Evolutionary conservation across 176 grass and related monocot genomes (phyloP).

Genomic region (Oryza coarctata): DNA sequence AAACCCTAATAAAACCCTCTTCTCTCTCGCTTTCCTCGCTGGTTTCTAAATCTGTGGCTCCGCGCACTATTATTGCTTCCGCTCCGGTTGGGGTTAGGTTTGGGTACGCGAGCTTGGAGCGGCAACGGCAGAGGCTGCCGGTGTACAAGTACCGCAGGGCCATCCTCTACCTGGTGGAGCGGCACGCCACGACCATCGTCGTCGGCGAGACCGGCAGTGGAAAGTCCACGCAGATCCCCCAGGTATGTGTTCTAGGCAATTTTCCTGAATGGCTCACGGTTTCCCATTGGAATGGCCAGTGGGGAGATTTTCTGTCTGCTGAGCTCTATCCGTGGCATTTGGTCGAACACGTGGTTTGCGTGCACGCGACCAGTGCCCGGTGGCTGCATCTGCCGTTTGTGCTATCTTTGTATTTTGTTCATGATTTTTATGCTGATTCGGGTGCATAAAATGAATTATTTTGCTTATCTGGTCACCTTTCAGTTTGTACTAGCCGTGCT

Average conservation of each 20-base stretch:
- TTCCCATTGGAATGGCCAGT: neutral
- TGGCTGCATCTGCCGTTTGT: neutral
- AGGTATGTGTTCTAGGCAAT: constrained; percentile 45
- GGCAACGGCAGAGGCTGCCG: constrained; percentile 71
- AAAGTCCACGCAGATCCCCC: constrained; percentile 94
- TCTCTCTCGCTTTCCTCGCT: neutral
- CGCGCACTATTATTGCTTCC: neutral
- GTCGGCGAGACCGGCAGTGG: constrained; percentile 93
- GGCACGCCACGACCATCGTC: constrained; percentile 77
- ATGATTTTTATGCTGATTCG: too few species aligned
- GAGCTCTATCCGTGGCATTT: constrained; percentile 14
- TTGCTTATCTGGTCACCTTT: too few species aligned
- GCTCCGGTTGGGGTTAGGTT: constrained; percentile 39
- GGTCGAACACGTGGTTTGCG: constrained; percentile 23
- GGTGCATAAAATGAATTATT: neutral
- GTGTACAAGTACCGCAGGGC: constrained; percentile 89
- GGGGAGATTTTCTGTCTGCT: neutral
- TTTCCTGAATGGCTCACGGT: neutral
- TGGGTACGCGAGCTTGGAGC: constrained; percentile 66
- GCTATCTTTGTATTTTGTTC: neutral
- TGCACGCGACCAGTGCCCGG: neutral
- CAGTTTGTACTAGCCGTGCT: too few species aligned
- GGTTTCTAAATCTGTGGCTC: neutral
- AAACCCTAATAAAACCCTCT: constrained; percentile 35
- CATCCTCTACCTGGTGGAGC: constrained; percentile 88